phyloP scores from a whole-genome alignment of 306 rosid genomes.

The Cucumis cinereus region DNA sequence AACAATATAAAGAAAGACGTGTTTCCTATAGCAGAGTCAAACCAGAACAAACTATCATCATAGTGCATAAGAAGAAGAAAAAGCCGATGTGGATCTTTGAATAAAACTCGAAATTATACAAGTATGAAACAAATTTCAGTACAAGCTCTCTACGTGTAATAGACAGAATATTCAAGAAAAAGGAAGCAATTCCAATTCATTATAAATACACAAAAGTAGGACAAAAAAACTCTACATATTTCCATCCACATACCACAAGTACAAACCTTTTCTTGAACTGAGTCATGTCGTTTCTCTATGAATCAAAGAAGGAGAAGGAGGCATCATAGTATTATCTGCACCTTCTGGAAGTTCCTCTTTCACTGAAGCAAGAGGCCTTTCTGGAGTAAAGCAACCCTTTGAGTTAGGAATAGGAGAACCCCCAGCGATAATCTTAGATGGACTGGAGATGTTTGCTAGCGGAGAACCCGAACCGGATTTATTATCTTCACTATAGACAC shows the following conservation, averaged over 20 bases:
- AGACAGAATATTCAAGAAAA: background rate
- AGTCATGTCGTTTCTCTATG: slow-evolving; percentile 32
- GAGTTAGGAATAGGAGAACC: slow-evolving; percentile 31
- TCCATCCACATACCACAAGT: background rate
- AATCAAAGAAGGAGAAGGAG: slow-evolving; percentile 48
- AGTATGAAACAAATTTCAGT: background rate
- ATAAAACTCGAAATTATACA: background rate
- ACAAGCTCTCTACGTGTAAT: background rate
- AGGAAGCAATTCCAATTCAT: slow-evolving; percentile 1
- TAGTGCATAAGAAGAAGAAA: background rate
- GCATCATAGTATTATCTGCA: slow-evolving; percentile 46
- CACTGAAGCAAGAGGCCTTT: slow-evolving; percentile 29
- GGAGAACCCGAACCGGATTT: slow-evolving; percentile 37
- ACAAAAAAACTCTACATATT: background rate
- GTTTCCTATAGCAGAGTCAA: background rate
- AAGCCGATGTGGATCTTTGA: background rate
- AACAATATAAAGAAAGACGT: background rate
- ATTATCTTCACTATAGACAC: slow-evolving; percentile 39
- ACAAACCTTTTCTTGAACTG: background rate
- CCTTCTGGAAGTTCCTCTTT: slow-evolving; percentile 39
- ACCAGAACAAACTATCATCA: background rate
- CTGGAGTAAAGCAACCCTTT: slow-evolving; percentile 31
- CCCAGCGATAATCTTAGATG: slow-evolving; percentile 21
- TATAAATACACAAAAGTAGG: background rate
- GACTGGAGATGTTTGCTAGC: slow-evolving; percentile 21